These are phyloP conservation scores for Annulohypoxylon truncatum DNA, from an alignment of 2,329 filamentous ascomycete genomes.

Conservation along the genomic window DNA sequence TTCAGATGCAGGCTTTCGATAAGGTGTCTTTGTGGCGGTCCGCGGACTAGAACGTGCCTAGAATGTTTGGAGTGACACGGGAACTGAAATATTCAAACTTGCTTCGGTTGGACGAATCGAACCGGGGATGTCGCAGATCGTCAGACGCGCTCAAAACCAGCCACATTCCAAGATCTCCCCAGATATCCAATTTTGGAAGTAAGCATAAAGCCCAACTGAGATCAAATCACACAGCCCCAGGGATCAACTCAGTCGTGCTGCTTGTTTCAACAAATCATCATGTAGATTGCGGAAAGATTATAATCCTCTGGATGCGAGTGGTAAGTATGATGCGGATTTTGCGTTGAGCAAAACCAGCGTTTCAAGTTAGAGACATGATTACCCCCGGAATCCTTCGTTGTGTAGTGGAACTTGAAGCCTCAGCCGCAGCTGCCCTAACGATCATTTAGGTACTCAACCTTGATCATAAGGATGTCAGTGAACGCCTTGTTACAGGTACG, in stretches of 20 bases:
- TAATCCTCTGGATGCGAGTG: neutral
- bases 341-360: neutral
- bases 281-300: neutral
- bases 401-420: constrained; percentile 12
- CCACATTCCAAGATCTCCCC: constrained; percentile 5
- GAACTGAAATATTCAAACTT: neutral
- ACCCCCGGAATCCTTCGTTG: constrained; percentile 4
- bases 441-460: neutral
- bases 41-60: neutral
- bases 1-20: neutral
- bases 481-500: neutral
- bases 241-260: neutral
- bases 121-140: neutral
- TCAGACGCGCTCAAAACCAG: neutral
- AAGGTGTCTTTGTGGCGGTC: neutral
- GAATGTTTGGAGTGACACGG: neutral
- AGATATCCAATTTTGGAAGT: constrained; percentile 15
- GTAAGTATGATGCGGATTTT: neutral
- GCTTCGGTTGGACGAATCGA: constrained; percentile 1
- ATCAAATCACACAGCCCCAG: constrained; percentile 1
- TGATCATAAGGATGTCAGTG: neutral
- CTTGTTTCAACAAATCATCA: neutral
- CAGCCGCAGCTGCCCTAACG: neutral
- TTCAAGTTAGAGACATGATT: neutral
- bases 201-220: neutral